Evolutionary conservation across 345 rosid genomes (phyloP), one percentile per base, ranked within the genome.

Genomic region (Tarenaya hassleriana): DNA sequence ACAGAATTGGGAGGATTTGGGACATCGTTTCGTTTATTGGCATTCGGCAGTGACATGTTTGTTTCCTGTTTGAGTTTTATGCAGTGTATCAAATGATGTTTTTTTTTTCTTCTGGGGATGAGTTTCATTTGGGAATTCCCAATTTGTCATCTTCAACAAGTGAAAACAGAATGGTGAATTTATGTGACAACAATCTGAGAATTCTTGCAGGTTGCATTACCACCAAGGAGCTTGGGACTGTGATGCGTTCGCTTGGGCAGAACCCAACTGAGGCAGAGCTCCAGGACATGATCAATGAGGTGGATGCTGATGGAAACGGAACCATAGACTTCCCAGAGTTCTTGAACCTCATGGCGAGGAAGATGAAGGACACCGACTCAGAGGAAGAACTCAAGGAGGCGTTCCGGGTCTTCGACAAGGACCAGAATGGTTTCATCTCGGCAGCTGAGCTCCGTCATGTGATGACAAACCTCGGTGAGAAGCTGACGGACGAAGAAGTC

Each of bases 331-430:
- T 84, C 67, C 88, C 94, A 0, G 94, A 84, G 78, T 84, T 84
- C 64, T 79, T 84, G 55, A 84, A 84, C 63, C 88, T 84, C 24
- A 84, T 84, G 94, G 94, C 94, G 0, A 76, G 88, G 63, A 84
- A 84, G 73, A 84, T 84, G 94, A 84, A 84, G 56, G 94, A 84
- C 46, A 84, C 94, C 0, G 92, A 84, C 67, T 84, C 92, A 1
- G 92, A 84, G 74, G 92, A 84, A 77, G 92, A 84, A 77, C 88
- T 84, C 61, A 84, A 84, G 69, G 92, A 84, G 62, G 92, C 92
- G 7, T 84, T 84, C 78, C 41, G 92, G 43, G 92, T 84, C 8
- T 84, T 84, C 1, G 92, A 84, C 72, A 84, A 84, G 85, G 92
- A 84, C 64, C 92, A 84, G 73, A 84, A 84, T 51, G 88, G 92